A percentile compares a stretch with the other conserved stretches of the same genome.
Evolutionary conservation across 805 yeast species (phyloP).

Genomic region (Metschnikowia santaceciliae): DNA sequence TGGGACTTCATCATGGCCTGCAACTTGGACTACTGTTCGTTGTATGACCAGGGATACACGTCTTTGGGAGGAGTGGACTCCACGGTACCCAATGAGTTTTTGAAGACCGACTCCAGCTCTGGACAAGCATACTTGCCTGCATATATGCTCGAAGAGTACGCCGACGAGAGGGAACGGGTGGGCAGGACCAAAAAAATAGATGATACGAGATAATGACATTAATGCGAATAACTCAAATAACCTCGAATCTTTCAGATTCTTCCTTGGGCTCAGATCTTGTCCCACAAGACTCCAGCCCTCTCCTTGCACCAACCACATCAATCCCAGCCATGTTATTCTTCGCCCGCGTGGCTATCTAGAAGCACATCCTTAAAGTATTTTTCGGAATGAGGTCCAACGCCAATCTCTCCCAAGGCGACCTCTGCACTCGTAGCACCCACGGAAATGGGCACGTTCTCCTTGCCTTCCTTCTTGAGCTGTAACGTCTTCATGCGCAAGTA

Average conservation of each 20-base stretch:
- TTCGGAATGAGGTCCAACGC: constrained; percentile 75
- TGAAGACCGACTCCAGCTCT: constrained; percentile 14
- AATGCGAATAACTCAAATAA: not conserved
- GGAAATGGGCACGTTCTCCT: constrained; percentile 37
- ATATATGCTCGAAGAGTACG: constrained; percentile 54
- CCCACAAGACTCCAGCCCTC: too few species aligned
- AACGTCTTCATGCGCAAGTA: constrained; percentile 55
- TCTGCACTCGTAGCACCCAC: constrained; percentile 74
- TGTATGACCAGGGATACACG: constrained; percentile 85
- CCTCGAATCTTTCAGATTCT: too few species aligned
- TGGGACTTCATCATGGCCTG: constrained; percentile 75
- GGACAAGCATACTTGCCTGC: constrained; percentile 45
- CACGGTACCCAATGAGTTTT: constrained; percentile 69
- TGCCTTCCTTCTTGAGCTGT: constrained; percentile 41
- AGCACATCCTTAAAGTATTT: constrained; percentile 21
- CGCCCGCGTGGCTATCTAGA: constrained; percentile 1
- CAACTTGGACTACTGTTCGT: constrained; percentile 61
- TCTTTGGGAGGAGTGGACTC: constrained; percentile 77
- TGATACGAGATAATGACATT: not conserved
- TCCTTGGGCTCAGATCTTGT: too few species aligned
- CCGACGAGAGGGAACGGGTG: constrained; percentile 51
- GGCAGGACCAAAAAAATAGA: constrained; percentile 25
- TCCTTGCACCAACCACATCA: too few species aligned
- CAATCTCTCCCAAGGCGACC: constrained; percentile 66
- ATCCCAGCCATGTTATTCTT: not conserved